phyloP scores from a whole-genome alignment of 129 eudicot genomes.

The Centrapalus pauciflorus region DNA sequence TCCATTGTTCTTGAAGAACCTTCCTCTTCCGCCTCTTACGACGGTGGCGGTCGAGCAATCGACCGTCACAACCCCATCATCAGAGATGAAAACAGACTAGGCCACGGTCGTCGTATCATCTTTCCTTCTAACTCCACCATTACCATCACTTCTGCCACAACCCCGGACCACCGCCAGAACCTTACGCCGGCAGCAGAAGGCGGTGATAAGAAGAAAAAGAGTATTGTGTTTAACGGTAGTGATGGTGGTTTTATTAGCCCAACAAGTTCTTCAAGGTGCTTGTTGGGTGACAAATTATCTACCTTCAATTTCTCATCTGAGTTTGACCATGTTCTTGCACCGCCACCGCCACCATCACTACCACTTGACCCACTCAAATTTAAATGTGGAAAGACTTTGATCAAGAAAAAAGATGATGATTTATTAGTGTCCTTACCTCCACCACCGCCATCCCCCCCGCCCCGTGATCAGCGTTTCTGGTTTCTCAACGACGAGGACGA shows the following conservation, averaged over 20 bases:
- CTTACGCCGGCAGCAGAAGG: neutral
- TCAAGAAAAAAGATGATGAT: constrained; percentile 18
- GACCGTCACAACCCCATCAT: constrained; percentile 95
- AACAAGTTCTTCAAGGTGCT: constrained; percentile 69
- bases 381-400: neutral
- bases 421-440: constrained; percentile 1
- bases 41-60: constrained; percentile 60
- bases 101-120: constrained; percentile 10
- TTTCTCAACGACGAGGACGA: neutral
- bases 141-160: constrained; percentile 19
- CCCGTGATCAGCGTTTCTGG: neutral
- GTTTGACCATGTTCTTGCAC: constrained; percentile 32
- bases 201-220: constrained; percentile 33
- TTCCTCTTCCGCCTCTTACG: constrained; percentile 31
- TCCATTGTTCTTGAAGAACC: constrained; percentile 24
- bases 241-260: constrained; percentile 45
- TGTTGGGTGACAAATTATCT: constrained; percentile 52
- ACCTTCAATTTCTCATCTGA: constrained; percentile 31
- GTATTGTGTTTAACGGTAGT: neutral
- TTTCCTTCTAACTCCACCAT: constrained; percentile 26
- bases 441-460: constrained; percentile 6
- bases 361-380: constrained; percentile 8
- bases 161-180: constrained; percentile 3
- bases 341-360: neutral
- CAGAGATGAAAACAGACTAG: constrained; percentile 47